Conservation (phyloP, 768 basidiomycete genomes). For the Hygrophoropsis aurantiaca region DNA sequence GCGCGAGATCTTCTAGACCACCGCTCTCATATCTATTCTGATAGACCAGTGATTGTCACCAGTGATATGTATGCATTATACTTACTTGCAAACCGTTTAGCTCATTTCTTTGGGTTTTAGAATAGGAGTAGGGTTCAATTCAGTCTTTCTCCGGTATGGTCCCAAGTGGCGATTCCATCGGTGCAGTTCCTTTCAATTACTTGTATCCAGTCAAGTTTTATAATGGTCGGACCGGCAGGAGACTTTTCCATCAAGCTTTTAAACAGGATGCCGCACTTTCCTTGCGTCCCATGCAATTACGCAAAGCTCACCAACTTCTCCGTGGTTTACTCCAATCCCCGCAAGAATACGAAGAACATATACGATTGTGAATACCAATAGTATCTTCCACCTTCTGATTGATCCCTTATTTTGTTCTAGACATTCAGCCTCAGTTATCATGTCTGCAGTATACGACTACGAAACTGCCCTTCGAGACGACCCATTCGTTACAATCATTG, state of each 20-base stretch:
- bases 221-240: neutral
- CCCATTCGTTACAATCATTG: neutral
- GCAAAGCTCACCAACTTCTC: neutral
- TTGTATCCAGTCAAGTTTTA: no score
- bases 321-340: neutral
- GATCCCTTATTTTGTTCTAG: slow-evolving; percentile 1
- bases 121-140: neutral
- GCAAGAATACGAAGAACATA: neutral
- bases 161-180: neutral
- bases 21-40: slow-evolving; percentile 10
- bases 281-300: neutral
- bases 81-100: no score
- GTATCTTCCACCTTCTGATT: no score
- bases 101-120: neutral
- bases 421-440: neutral
- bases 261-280: neutral
- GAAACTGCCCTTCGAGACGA: neutral
- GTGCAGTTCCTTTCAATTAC: no score
- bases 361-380: neutral
- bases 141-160: neutral
- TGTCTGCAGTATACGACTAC: neutral
- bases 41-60: slow-evolving; percentile 3
- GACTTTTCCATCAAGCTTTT: neutral
- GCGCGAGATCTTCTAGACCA: slow-evolving; percentile 12
- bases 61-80: slow-evolving; percentile 4